Percentiles rank a stretch among this genome's conserved stretches.
Conservation (phyloP, 1,284 basidiomycete genomes). For the Inonotus hispidus region DNA sequence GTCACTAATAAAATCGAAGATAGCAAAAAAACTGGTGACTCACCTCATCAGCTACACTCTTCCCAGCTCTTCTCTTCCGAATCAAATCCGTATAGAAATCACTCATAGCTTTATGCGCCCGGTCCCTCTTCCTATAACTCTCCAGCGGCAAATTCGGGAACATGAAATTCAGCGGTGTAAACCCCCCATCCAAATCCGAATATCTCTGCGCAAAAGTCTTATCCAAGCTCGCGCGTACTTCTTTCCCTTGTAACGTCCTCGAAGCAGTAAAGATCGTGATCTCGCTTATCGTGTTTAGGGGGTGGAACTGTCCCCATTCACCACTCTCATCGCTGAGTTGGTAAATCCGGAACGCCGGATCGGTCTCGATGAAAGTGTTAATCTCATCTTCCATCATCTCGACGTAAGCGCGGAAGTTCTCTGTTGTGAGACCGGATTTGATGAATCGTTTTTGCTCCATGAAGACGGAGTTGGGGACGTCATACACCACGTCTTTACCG, state of each 20-base stretch:
- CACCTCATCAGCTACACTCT: slow-evolving; percentile 34
- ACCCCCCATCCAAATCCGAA: slow-evolving; percentile 88
- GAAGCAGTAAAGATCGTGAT: slow-evolving; percentile 94
- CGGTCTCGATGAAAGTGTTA: slow-evolving; percentile 60
- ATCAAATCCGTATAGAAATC: slow-evolving; percentile 92
- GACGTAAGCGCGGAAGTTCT: slow-evolving; percentile 89
- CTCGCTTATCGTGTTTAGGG: slow-evolving; percentile 75
- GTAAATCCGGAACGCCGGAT: slow-evolving; percentile 55
- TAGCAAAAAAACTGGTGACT: slow-evolving; percentile 15
- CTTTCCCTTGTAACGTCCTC: slow-evolving; percentile 87
- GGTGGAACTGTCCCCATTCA: slow-evolving; percentile 71
- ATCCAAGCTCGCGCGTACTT: slow-evolving; percentile 77
- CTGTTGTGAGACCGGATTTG: slow-evolving; percentile 88
- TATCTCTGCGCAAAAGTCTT: slow-evolving; percentile 84
- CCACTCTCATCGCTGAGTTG: slow-evolving; percentile 52
- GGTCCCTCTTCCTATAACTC: slow-evolving; percentile 82
- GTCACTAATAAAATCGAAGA: not conserved
- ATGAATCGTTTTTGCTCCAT: slow-evolving; percentile 99
- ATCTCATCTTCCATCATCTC: slow-evolving; percentile 88
- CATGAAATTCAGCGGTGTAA: slow-evolving; percentile 90
- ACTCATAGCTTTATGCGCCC: slow-evolving; percentile 90
- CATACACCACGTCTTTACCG: slow-evolving; percentile 97
- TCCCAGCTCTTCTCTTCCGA: slow-evolving; percentile 59
- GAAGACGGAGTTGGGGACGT: slow-evolving; percentile 91
- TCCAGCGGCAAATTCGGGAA: slow-evolving; percentile 91